Base-by-base conservation (phyloP, 805 yeast genomes). In the Kuraishia ogatae region DNA sequence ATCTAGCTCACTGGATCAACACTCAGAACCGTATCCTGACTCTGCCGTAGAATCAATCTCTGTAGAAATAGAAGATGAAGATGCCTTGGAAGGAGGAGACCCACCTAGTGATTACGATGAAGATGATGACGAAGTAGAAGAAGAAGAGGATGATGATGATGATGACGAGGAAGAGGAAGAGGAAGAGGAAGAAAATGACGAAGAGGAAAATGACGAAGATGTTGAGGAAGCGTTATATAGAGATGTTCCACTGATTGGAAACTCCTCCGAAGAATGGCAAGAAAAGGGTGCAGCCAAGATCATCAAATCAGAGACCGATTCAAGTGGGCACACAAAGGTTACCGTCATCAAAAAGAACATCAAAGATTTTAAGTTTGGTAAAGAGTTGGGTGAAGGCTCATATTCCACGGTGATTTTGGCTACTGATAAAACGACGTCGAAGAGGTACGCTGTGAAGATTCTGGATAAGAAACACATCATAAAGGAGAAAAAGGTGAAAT, bases 361-460 rank as follows among this genome's bases (percentile, higher is more conserved):
- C 24, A 83, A 84, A 60, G 98, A 94, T 68, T 94, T 92, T 68
- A 84, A 83, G 60, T 84, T 94, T 62, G 97, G 97, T 17, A 83
- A 87, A 43, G 84, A 85, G 26, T 76, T 94, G 19, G 99, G 99
- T 1, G 97, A 91, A 67, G 99, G 99, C 1, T 90, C 97, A 2
- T 94, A 93, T 66, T 92, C 97, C 2, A 90, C 96, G 0, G 99
- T 93, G 10, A 85, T 84, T 59, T 83, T 90, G 55, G 99, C 96
- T 1, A 75, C 85, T 1, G 99, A 93, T 64, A 64, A 78, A 17
- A 80, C 82, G 58, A 84, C 87, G 11, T 73, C 81, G 62, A 68
- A 75, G 65, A 69, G 82, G 71, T 88, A 84, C 66, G 96, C 96
- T 1, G 85, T 88, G 11, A 88, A 88, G 65, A 80, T 87, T 2